phyloP scores from a whole-genome alignment of 139 green algal species.

The Diplosphaera chodatii region DNA sequence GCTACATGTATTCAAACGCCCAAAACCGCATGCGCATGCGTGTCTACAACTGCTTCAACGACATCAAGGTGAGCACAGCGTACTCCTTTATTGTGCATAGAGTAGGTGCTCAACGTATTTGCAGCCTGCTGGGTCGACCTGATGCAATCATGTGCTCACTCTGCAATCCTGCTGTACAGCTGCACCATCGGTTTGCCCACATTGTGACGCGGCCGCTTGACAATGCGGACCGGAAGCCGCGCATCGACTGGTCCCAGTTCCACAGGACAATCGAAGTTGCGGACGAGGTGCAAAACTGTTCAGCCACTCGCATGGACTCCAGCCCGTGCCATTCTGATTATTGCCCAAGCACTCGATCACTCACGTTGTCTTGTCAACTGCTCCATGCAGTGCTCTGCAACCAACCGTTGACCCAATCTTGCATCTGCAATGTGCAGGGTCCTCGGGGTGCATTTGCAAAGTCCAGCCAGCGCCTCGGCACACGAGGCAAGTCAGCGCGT shows the following conservation, averaged over 20 bases:
- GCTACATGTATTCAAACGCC: slow-evolving; percentile 34
- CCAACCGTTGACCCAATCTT: no score
- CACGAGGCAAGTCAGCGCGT: background rate
- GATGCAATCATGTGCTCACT: no score
- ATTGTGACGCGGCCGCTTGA: slow-evolving; percentile 35
- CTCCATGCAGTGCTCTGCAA: no score
- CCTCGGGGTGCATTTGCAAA: no score
- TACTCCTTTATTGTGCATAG: no score
- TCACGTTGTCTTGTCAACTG: no score
- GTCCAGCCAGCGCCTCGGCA: background rate
- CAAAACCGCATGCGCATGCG: slow-evolving; percentile 45
- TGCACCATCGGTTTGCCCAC: slow-evolving; percentile 27
- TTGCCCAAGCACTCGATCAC: no score
- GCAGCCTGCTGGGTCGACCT: no score
- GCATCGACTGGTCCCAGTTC: slow-evolving; percentile 24
- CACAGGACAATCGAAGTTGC: slow-evolving; percentile 4
- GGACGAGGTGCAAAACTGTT: background rate
- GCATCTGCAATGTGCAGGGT: no score
- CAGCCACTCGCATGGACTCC: no score
- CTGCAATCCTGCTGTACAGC: background rate
- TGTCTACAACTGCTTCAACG: slow-evolving; percentile 32
- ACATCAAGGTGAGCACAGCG: slow-evolving; percentile 25
- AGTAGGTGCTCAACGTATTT: no score
- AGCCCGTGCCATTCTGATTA: no score
- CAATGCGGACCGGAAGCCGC: slow-evolving; percentile 18